Evolutionary conservation across 176 grass and related monocot genomes (phyloP).

Genomic region (Canna indica): DNA sequence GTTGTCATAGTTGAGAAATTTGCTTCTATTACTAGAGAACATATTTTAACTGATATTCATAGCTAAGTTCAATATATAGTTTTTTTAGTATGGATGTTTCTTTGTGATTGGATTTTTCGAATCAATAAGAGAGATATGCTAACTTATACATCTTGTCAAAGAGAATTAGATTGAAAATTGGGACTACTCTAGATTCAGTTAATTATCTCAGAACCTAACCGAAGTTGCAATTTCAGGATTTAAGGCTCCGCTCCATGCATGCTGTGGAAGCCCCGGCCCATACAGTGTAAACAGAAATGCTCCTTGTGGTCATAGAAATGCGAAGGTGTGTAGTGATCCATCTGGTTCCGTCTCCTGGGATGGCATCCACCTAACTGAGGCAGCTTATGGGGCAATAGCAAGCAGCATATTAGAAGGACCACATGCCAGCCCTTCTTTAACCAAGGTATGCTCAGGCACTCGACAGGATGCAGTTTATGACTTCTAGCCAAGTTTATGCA

Average conservation of each 20-base stretch:
- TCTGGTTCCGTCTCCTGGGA: slow-evolving; percentile 11
- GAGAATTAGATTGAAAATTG: no score
- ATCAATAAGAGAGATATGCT: no score
- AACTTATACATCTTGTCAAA: no score
- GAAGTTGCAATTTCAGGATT: neutral
- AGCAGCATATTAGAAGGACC: slow-evolving; percentile 13
- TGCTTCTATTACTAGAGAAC: no score
- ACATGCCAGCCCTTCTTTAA: slow-evolving; percentile 2
- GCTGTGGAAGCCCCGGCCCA: slow-evolving; percentile 6
- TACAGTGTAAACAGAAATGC: slow-evolving; percentile 3
- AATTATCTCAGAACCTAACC: neutral
- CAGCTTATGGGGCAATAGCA: slow-evolving; percentile 12
- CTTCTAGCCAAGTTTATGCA: neutral
- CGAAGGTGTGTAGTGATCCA: slow-evolving; percentile 4
- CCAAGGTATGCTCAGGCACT: neutral
- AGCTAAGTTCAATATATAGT: no score
- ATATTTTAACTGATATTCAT: no score
- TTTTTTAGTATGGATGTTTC: no score
- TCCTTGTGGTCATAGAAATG: slow-evolving; percentile 1
- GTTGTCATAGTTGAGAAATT: no score
- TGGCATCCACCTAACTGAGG: slow-evolving; percentile 13
- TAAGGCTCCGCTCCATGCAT: neutral
- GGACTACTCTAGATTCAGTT: no score
- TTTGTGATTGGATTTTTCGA: no score
- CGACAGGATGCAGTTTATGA: neutral